Base-by-base conservation (phyloP, 2,329 filamentous ascomycete species). In the Tolypocladium pustulatum region DNA sequence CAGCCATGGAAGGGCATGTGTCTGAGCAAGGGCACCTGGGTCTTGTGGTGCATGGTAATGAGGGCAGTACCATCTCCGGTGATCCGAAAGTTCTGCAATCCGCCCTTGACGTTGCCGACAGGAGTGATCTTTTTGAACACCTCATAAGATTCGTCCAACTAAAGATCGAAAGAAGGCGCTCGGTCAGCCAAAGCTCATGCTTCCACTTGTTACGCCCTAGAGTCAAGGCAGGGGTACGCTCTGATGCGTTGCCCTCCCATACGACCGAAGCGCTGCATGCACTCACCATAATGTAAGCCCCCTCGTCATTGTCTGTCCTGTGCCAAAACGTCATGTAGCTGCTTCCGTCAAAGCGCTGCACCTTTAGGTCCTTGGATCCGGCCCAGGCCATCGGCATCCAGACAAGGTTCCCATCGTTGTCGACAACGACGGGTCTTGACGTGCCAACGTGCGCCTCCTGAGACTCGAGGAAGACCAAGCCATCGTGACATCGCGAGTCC, bases 381-480 rank as follows among this genome's bases (percentile, higher is more conserved):
- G 63, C 65, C 63, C 66, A 69, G 51, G 56, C 40, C 9, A 61
- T 64, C n/a, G 74, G 69, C 54, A 73, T 76, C 78, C 78, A 80
- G 9, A 80, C 71, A 25, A 80, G 63, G 59, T 76, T 69, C 7
- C 77, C 77, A 2, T 71, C 64, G 15, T 69, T 65, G 64, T 78
- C 76, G 34, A 79, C 62, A 15, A 80, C 76, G 60, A 75, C 74
- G 1, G 76, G 75, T 3, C 75, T 73, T 1, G 72, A 67, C 8
- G 69, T 64, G 13, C 62, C 64, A 5, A 75, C 27, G 65, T 74
- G 74, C 25, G 68, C 67, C 2, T 67, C 68, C 10, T 68, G 66
- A 0, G 75, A 75, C 46, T 74, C 69, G 15, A 79, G 63, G 25
- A 80, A 69, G 1, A 76, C 27, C 60, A 66, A 58, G 63, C 73